Base-by-base conservation (phyloP, 2,329 filamentous ascomycete species). In the Aspergillus costaricaensis region DNA sequence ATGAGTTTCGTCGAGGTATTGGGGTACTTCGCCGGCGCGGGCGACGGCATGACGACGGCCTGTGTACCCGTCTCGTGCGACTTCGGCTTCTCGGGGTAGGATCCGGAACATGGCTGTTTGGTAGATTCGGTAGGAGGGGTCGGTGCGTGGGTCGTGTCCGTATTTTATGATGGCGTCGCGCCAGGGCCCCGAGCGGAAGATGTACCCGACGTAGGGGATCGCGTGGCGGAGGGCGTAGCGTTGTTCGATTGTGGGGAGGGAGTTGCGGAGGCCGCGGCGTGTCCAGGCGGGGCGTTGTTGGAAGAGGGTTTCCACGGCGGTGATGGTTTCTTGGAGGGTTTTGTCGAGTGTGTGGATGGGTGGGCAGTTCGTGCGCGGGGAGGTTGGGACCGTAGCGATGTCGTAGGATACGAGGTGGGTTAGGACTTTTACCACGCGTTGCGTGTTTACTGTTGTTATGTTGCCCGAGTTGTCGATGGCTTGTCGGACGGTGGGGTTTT, bases 111-210 rank as follows among this genome's bases (percentile, higher is more conserved):
- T 90, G 64, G 97, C 82, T 0, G 92, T 96, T 76, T 99, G 95
- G 74, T 96, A 98, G 57, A 87, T 81, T 36, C 92, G 88, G 72
- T 90, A 93, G 58, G 87, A 84, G 0, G 91, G 87, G 63, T 93
- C 88, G 14, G 79, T 84, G 38, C 95, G 86, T 3, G 95, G 95
- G 72, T 99, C 95, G 19, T 96, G 77, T 9, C 94, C 94, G 74
- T 93, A 95, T 50, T 85, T 87, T 64, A 97, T 86, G 57, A 97
- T 87, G 3, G 91, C 88, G 74, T 98, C 93, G 64, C 92, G 86
- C 90, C 92, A 99, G 0, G 95, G 93, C 0, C 95, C 95, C 21
- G 90, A 92, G 61, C 90, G 89, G 82, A 98, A 97, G 76, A 93
- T 91, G 77, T 96, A 99, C 8, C 91, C 92, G 4, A 91, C 87